phyloP scores from a whole-genome alignment of 345 rosid genomes.

The Camelina hispida region DNA sequence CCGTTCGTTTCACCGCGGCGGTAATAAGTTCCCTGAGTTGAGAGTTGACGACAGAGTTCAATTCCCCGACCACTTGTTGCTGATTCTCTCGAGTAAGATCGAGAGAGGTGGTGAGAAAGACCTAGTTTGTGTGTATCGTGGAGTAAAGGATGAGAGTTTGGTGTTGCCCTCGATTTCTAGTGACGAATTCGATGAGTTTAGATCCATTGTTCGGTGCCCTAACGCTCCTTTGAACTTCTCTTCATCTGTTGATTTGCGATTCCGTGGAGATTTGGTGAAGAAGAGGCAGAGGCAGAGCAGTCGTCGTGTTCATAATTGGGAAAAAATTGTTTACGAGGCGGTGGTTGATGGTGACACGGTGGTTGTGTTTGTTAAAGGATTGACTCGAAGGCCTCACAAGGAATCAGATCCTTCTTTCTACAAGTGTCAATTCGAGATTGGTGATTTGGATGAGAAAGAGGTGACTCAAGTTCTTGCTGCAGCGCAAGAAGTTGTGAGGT shows the following conservation, averaged over 20 bases:
- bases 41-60: slow-evolving; percentile 65
- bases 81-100: slow-evolving; percentile 55
- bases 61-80: slow-evolving; percentile 81
- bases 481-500: slow-evolving; percentile 93
- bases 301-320: slow-evolving; percentile 62
- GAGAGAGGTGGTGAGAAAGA: slow-evolving; percentile 31
- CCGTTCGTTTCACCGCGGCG: slow-evolving; percentile 43
- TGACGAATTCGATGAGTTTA: slow-evolving; percentile 58
- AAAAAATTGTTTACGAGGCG: slow-evolving; percentile 75
- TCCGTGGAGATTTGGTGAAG: slow-evolving; percentile 50
- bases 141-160: slow-evolving; percentile 37
- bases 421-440: slow-evolving; percentile 74
- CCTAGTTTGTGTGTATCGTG: slow-evolving; percentile 69
- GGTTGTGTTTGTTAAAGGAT: slow-evolving; percentile 83
- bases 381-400: slow-evolving; percentile 83
- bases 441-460: slow-evolving; percentile 47
- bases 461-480: slow-evolving; percentile 69
- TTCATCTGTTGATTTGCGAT: slow-evolving; percentile 59
- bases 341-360: slow-evolving; percentile 66
- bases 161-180: slow-evolving; percentile 53
- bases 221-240: slow-evolving; percentile 68
- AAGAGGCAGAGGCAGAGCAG: background rate
- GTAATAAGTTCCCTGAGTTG: slow-evolving; percentile 45
- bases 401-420: slow-evolving; percentile 65
- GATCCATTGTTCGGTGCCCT: slow-evolving; percentile 76